phyloP scores from a whole-genome alignment of 768 basidiomycete species.

The Mycena galopus region DNA sequence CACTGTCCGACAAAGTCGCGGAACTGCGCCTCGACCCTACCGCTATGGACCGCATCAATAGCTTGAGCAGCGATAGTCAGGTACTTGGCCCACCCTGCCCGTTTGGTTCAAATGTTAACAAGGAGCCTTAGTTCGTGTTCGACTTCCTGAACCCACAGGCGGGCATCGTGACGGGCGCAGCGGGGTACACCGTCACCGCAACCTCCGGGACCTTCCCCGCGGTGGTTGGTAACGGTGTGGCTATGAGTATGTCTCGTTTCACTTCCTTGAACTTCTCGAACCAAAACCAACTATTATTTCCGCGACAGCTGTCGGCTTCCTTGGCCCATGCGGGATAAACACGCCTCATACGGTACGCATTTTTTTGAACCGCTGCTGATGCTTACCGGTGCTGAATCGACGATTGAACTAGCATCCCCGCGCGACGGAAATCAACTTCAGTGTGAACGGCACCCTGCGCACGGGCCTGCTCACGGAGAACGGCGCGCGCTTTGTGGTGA shows the following conservation, averaged over 20 bases:
- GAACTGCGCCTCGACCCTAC: constrained; percentile 24
- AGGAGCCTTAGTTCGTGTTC: constrained; percentile 32
- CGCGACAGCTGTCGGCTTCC: constrained; percentile 29
- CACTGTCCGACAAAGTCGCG: constrained; percentile 9
- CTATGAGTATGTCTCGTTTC: constrained; percentile 29
- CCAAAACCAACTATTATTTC: too few species aligned
- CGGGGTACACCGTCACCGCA: constrained; percentile 29
- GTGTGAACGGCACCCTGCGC: constrained; percentile 37
- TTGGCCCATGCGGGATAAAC: constrained; percentile 34
- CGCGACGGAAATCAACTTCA: constrained; percentile 37
- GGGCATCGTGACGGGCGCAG: constrained; percentile 19
- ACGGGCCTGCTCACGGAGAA: constrained; percentile 37
- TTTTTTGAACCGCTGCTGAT: background rate
- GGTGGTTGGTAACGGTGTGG: constrained; percentile 35
- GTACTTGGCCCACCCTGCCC: background rate
- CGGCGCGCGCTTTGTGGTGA: constrained; percentile 35
- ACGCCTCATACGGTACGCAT: constrained; percentile 27
- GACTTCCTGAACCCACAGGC: constrained; percentile 32
- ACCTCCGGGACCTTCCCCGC: constrained; percentile 36
- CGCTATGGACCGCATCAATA: constrained; percentile 21
- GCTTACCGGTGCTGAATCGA: background rate
- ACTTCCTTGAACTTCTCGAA: too few species aligned
- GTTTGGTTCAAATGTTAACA: background rate
- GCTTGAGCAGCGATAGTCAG: constrained; percentile 3
- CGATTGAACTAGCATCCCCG: constrained; percentile 25